Conservation (phyloP, 345 rosid genomes). For the Diplotaxis tenuifolia region DNA sequence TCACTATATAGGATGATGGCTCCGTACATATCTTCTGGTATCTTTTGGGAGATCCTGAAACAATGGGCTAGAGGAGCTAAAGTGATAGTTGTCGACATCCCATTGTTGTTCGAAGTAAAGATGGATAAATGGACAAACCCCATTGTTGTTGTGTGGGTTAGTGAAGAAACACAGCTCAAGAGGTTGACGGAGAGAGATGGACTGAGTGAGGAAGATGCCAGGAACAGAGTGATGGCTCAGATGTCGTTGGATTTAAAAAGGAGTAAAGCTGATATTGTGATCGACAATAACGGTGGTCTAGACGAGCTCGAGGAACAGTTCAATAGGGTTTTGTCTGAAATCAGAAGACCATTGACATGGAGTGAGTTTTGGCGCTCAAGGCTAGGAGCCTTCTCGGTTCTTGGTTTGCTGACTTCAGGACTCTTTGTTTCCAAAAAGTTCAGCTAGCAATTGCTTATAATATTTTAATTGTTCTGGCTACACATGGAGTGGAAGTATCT, state of each 20-base stretch:
- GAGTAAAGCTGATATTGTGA: constrained; percentile 52
- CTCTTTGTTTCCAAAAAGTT: constrained; percentile 44
- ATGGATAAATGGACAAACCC: constrained; percentile 87
- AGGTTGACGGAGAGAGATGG: constrained; percentile 73
- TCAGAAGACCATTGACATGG: constrained; percentile 73
- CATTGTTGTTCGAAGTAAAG: constrained; percentile 72
- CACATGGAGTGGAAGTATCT: no score
- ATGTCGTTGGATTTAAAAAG: constrained; percentile 72
- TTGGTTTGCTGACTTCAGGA: constrained; percentile 45
- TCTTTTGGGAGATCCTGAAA: constrained; percentile 57
- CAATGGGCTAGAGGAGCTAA: constrained; percentile 69
- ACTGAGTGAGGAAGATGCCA: constrained; percentile 66
- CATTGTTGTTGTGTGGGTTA: constrained; percentile 59
- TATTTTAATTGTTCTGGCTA: no score
- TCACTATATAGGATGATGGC: constrained; percentile 59
- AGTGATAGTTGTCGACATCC: constrained; percentile 74
- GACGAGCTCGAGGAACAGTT: constrained; percentile 65
- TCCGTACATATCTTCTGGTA: constrained; percentile 73
- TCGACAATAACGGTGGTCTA: constrained; percentile 20
- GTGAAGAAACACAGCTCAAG: constrained; percentile 64
- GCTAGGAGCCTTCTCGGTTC: constrained; percentile 55
- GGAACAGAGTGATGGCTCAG: constrained; percentile 75
- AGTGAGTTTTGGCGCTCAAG: constrained; percentile 77
- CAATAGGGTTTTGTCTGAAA: constrained; percentile 47
- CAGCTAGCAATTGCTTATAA: no score